phyloP scores from a whole-genome alignment of 306 rosid genomes.

The Elaeagnus macrophylla region DNA sequence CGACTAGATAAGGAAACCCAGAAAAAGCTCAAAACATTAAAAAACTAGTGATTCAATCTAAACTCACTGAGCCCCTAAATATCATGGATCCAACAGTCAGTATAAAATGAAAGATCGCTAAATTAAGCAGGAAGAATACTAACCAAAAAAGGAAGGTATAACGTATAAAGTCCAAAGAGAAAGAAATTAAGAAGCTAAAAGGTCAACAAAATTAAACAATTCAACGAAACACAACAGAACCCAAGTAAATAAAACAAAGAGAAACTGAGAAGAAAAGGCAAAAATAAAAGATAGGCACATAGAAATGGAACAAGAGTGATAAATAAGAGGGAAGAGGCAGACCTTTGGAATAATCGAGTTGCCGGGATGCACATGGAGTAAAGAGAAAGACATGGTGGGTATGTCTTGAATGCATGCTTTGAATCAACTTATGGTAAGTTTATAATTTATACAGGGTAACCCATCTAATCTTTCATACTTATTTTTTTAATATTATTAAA shows the following conservation, averaged over 20 bases:
- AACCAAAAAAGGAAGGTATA: neutral
- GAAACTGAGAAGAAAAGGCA: neutral
- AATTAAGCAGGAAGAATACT: constrained; percentile 9
- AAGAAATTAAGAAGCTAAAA: constrained; percentile 3
- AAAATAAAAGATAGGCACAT: constrained; percentile 9
- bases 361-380: constrained; percentile 9
- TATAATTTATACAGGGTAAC: too few species aligned
- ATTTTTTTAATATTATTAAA: too few species aligned
- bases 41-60: constrained; percentile 8
- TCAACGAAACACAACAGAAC: constrained; percentile 11
- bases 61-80: constrained; percentile 12
- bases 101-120: neutral
- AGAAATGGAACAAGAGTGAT: neutral
- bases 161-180: neutral
- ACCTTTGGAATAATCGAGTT: constrained; percentile 31
- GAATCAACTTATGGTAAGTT: too few species aligned
- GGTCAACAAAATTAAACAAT: constrained; percentile 17
- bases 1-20: constrained; percentile 5
- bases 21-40: neutral
- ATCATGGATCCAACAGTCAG: constrained; percentile 7
- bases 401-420: neutral
- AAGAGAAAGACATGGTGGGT: constrained; percentile 5
- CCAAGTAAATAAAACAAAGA: constrained; percentile 16
- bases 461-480: too few species aligned
- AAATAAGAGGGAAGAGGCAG: neutral